A percentile compares a stretch with the other conserved stretches of the same genome.
These are phyloP conservation scores for Diaporthe velutina DNA, from an alignment of 2,329 filamentous ascomycete species.

Conservation along the genomic window DNA sequence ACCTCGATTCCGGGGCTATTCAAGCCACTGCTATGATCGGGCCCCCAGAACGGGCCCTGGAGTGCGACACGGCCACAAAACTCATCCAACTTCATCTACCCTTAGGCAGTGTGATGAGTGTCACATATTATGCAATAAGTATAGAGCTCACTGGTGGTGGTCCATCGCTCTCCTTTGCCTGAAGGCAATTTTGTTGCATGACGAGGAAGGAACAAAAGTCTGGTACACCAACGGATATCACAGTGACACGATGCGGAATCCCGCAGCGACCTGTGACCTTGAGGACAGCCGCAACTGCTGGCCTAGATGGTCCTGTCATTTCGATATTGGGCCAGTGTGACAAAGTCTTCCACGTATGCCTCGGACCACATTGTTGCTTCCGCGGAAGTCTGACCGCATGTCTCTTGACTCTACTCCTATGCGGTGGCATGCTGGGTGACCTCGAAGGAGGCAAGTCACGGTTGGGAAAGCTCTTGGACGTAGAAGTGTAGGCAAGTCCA, in stretches of 20 bases:
- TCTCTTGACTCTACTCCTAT: too few species aligned
- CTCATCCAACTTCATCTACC: neutral
- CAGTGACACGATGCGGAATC: neutral
- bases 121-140: slow-evolving; percentile 1
- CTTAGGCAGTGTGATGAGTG: neutral
- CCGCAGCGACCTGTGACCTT: neutral
- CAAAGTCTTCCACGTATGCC: neutral
- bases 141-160: neutral
- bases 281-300: neutral
- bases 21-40: neutral
- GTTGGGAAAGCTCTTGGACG: neutral
- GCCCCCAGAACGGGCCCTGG: neutral
- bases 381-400: neutral
- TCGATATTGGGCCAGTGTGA: neutral
- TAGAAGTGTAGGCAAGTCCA: neutral
- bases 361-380: neutral
- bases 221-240: neutral
- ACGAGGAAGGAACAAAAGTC: too few species aligned
- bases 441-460: neutral
- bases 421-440: neutral
- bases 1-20: neutral
- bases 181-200: neutral
- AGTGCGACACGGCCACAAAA: neutral
- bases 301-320: neutral
- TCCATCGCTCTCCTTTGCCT: neutral